A percentile compares a stretch with the other conserved stretches of the same genome.
phyloP scores from a whole-genome alignment of 164 flowering plant species.

The Magnolia sinica region DNA sequence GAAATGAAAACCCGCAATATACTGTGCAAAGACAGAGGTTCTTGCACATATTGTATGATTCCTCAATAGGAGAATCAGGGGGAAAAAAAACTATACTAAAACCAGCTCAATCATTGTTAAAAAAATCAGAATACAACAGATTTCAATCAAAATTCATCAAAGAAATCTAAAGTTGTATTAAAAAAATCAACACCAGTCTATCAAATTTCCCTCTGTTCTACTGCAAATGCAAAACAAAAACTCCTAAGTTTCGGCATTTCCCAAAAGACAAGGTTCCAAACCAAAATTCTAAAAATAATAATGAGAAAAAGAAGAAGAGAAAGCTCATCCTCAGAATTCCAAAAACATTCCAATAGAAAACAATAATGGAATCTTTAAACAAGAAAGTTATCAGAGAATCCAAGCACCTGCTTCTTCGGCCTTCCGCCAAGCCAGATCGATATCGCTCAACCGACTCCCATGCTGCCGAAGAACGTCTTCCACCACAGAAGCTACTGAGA shows the following conservation, averaged over 20 bases:
- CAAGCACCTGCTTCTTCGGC: conserved; percentile 66
- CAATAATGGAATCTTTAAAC: no score
- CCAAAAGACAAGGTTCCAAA: background rate
- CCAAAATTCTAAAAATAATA: background rate
- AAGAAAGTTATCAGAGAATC: no score
- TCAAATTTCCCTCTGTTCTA: background rate
- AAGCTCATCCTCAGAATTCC: background rate
- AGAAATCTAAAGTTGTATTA: background rate
- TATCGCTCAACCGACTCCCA: conserved; percentile 35
- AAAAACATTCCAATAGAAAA: no score
- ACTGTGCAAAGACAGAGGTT: no score
- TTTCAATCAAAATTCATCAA: background rate
- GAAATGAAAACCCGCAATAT: no score
- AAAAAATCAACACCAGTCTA: background rate
- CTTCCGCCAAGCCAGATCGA: conserved; percentile 54
- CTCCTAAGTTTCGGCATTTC: background rate
- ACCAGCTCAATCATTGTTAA: background rate
- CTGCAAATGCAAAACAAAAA: background rate
- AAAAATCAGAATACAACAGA: background rate
- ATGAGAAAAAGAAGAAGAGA: background rate
- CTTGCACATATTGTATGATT: no score
- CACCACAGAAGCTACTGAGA: conserved; percentile 38
- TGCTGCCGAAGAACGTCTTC: conserved; percentile 71
- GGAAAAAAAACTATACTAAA: no score
- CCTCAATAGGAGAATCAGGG: background rate